Evolutionary conservation across 331 rosid genomes (phyloP), one percentile per base, ranked within the genome.

Genomic region (Pyracantha coccinea): DNA sequence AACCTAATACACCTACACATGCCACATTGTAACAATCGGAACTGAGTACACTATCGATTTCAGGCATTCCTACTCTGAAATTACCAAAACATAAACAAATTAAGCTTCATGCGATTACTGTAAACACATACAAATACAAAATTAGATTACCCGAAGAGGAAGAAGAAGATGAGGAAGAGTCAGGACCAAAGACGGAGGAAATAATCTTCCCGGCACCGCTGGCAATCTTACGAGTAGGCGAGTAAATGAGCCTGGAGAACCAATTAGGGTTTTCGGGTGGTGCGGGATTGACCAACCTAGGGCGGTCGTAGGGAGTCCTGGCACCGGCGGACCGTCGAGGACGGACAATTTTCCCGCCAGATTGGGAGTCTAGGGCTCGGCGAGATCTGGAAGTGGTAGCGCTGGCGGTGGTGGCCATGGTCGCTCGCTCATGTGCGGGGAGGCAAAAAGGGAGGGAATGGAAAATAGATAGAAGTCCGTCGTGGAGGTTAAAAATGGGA

Each of bases 331-430:
- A 29, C 55, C 88, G 90, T 73, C 93, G 83, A 25, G 82, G 62
- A 2, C 98, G 87, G 68, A 91, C 74, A 11, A 91, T 83, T 68
- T 93, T 93, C 72, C 98, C 97, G 33, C 97, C 97, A 25, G 93
- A 81, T 78, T 89, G 82, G 47, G 85, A 10, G 35, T 76, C 89
- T 23, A 83, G 77, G 80, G 87, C 81, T 78, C 83, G 86, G 35
- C 77, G 60, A 25, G 80, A 70, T 78, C 83, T 65, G 71, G 73
- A 65, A 38, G 4, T 3, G 45, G 4, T 38, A 54, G 79, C 44
- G 44, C 13, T n/a, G 33, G 87, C 58, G 72, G 75, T 21, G 29
- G 87, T 57, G 72, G 68, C 85, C 79, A 82, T 85, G 21, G 75
- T 17, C 17, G 44, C 4, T 31, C 16, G 29, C 68, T 63, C 45